These are phyloP conservation scores for Bolboschoenus planiculmis DNA, from an alignment of 176 grass and related monocot species.

Conservation along the genomic window DNA sequence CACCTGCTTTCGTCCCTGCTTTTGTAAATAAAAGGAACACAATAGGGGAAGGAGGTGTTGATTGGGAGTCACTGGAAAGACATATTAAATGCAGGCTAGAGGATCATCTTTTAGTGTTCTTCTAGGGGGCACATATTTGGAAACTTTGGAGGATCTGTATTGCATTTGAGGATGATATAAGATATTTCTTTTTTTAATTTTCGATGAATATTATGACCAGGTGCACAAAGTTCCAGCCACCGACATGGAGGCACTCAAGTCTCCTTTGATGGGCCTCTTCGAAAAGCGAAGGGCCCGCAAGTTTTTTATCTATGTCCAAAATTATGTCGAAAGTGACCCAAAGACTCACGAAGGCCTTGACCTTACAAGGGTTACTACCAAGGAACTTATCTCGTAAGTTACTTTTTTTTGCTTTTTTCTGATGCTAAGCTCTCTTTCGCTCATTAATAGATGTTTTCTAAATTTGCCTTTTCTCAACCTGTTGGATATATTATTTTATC, in stretches of 20 bases:
- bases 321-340: slow-evolving; percentile 73
- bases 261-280: slow-evolving; percentile 93
- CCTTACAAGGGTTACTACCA: slow-evolving; percentile 58
- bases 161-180: neutral
- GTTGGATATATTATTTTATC: neutral
- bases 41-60: neutral
- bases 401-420: slow-evolving; percentile 17
- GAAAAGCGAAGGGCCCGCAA: slow-evolving; percentile 85
- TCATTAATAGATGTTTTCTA: neutral
- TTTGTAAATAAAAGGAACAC: neutral
- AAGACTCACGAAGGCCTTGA: slow-evolving; percentile 77
- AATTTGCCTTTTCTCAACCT: neutral
- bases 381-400: slow-evolving; percentile 80
- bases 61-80: neutral
- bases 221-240: slow-evolving; percentile 88
- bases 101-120: neutral
- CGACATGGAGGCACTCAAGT: slow-evolving; percentile 90
- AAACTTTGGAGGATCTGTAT: neutral
- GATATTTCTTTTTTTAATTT: neutral
- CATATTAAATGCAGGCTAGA: neutral
- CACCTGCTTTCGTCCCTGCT: neutral
- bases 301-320: slow-evolving; percentile 88
- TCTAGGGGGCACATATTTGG: neutral
- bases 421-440: neutral
- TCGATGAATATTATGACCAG: slow-evolving; percentile 22